Evolutionary conservation across 202 grass and related monocot genomes (phyloP).

Genomic region (Hordeum pubiflorum): DNA sequence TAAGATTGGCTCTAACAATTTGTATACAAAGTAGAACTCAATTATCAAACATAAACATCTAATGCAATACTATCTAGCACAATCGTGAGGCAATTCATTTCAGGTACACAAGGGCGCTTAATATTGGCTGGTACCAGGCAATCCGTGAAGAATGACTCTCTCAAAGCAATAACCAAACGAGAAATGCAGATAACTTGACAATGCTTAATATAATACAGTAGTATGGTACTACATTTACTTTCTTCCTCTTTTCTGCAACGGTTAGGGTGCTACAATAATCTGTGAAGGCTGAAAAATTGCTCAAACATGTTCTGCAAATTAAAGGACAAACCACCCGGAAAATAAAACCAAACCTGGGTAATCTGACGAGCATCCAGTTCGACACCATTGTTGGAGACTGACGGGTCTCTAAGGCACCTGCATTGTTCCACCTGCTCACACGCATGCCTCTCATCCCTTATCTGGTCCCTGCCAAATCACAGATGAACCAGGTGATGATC

Average conservation of each 20-base stretch:
- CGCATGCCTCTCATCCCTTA: slow-evolving; percentile 49
- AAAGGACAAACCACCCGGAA: not conserved
- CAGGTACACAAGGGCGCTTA: not conserved
- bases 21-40: not conserved
- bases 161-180: not conserved
- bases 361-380: slow-evolving; percentile 26
- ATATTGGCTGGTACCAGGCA: not conserved
- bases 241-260: not conserved
- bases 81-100: not conserved
- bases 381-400: slow-evolving; percentile 40
- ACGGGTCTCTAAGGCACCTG: slow-evolving; percentile 38
- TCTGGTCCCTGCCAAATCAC: slow-evolving; percentile 39
- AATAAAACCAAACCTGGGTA: not conserved
- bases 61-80: not conserved
- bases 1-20: not conserved
- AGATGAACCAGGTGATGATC: not conserved
- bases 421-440: slow-evolving; percentile 54
- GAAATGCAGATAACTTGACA: not conserved
- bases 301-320: not conserved
- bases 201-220: not conserved
- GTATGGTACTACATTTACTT: not conserved
- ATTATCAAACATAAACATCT: not conserved
- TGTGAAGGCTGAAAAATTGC: not conserved
- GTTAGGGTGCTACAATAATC: not conserved
- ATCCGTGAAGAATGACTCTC: not conserved